Conservation (phyloP, 768 basidiomycete genomes). For the Auricularia sp. region DNA sequence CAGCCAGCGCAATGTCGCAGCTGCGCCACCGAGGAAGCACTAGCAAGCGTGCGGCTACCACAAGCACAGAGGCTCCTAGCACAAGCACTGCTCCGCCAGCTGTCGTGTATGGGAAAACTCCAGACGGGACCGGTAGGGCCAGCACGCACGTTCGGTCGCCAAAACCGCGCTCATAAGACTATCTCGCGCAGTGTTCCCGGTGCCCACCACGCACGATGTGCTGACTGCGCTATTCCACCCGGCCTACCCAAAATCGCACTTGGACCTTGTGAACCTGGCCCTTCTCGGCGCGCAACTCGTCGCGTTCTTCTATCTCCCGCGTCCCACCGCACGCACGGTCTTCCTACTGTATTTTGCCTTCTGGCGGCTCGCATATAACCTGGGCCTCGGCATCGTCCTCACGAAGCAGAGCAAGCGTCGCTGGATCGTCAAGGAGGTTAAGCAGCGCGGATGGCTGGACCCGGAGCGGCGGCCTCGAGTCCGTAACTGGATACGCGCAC, state of each 20-base stretch:
- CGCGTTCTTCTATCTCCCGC: slow-evolving; percentile 61
- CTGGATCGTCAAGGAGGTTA: slow-evolving; percentile 82
- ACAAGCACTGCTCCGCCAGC: background rate
- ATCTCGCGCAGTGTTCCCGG: slow-evolving; percentile 63
- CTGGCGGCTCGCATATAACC: slow-evolving; percentile 88
- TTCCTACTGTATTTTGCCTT: slow-evolving; percentile 88
- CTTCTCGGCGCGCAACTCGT: slow-evolving; percentile 67
- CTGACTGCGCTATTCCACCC: slow-evolving; percentile 79
- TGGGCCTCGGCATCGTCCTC: slow-evolving; percentile 86
- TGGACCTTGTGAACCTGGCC: slow-evolving; percentile 78
- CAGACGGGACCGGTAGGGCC: slow-evolving; percentile 8
- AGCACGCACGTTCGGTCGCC: background rate
- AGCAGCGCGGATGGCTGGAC: slow-evolving; percentile 84
- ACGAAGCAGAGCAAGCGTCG: slow-evolving; percentile 92
- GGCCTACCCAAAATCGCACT: slow-evolving; percentile 71
- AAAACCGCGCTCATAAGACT: background rate
- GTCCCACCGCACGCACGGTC: slow-evolving; percentile 43
- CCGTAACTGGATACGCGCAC: slow-evolving; percentile 74
- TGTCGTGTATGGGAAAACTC: slow-evolving; percentile 1
- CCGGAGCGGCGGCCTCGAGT: slow-evolving; percentile 46
- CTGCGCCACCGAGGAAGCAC: background rate
- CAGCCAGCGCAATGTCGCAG: too few relatives aligned
- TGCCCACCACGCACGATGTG: slow-evolving; percentile 87
- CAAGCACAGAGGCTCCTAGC: background rate
- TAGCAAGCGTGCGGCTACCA: background rate